A percentile compares a stretch with the other conserved stretches of the same genome.
These are phyloP conservation scores for Phytophthora boehmeriae DNA, from an alignment of 352 stramenopile genomes.

Conservation along the genomic window DNA sequence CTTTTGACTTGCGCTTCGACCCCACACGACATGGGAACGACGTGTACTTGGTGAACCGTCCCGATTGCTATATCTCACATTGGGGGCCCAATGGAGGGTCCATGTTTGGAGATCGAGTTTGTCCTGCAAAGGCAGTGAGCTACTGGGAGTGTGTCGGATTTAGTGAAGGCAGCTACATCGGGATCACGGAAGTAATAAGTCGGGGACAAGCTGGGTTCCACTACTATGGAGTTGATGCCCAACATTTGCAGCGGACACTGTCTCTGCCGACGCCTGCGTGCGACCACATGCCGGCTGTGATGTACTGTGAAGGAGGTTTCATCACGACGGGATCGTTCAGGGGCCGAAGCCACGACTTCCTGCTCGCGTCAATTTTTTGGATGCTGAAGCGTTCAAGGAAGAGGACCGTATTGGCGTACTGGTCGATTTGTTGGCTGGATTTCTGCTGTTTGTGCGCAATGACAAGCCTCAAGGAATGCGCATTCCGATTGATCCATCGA, in stretches of 20 bases:
- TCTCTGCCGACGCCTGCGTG: constrained; percentile 59
- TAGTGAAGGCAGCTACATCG: constrained; percentile 68
- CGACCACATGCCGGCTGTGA: constrained; percentile 74
- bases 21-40: constrained; percentile 39
- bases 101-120: constrained; percentile 57
- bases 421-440: constrained; percentile 59
- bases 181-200: constrained; percentile 44
- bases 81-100: constrained; percentile 49
- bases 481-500: constrained; percentile 47
- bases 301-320: constrained; percentile 73
- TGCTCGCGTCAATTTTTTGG: constrained; percentile 44
- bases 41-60: constrained; percentile 48
- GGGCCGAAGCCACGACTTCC: constrained; percentile 53
- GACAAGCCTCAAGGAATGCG: constrained; percentile 39
- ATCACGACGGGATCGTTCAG: constrained; percentile 74
- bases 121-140: constrained; percentile 45
- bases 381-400: constrained; percentile 52
- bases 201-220: constrained; percentile 40
- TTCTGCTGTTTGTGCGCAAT: constrained; percentile 63
- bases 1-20: constrained; percentile 61
- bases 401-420: constrained; percentile 61
- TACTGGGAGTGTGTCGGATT: constrained; percentile 75
- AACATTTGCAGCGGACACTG: constrained; percentile 48
- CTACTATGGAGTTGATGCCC: constrained; percentile 47
- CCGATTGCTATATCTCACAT: constrained; percentile 45